Evolutionary conservation across 2,329 filamentous ascomycete species (phyloP).

Genomic region (Elsinoe ampelina): DNA sequence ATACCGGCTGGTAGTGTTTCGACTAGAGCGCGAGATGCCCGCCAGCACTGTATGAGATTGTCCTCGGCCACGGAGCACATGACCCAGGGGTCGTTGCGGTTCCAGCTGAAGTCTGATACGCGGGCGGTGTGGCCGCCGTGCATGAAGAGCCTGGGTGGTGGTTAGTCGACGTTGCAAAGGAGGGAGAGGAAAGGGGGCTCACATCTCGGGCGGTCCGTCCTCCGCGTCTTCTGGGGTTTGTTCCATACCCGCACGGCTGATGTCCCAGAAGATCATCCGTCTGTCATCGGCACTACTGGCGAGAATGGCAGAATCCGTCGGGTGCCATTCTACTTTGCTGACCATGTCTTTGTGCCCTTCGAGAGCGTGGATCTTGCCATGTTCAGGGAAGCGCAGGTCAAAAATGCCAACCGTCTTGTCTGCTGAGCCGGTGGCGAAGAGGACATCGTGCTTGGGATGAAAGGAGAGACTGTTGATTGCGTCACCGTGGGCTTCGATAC

Average conservation of each 20-base stretch:
- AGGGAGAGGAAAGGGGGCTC: conserved; percentile 32
- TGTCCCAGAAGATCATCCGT: conserved; percentile 92
- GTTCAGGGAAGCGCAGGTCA: conserved; percentile 63
- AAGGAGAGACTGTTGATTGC: conserved; percentile 95
- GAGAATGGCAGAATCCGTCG: conserved; percentile 76
- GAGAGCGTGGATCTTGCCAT: conserved; percentile 79
- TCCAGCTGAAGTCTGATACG: conserved; percentile 96
- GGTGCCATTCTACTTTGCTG: conserved; percentile 90
- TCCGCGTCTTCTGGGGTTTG: conserved; percentile 91
- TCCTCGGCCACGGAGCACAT: conserved; percentile 94
- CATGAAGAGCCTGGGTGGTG: conserved; percentile 69
- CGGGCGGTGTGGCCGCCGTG: conserved; percentile 97
- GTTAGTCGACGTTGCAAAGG: conserved; percentile 19
- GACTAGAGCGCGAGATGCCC: conserved; percentile 27
- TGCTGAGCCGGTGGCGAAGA: conserved; percentile 85
- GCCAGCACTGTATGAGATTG: conserved; percentile 84
- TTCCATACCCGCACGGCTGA: conserved; percentile 84
- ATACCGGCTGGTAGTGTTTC: conserved; percentile 27
- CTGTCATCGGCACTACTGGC: conserved; percentile 90
- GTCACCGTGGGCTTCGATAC: conserved; percentile 72
- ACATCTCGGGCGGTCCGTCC: conserved; percentile 91
- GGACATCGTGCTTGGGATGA: conserved; percentile 81
- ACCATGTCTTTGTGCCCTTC: conserved; percentile 85
- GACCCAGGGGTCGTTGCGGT: conserved; percentile 91
- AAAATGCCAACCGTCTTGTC: conserved; percentile 94